Conservation (phyloP, 352 stramenopile species). For the Phytophthora pseudosyringae region DNA sequence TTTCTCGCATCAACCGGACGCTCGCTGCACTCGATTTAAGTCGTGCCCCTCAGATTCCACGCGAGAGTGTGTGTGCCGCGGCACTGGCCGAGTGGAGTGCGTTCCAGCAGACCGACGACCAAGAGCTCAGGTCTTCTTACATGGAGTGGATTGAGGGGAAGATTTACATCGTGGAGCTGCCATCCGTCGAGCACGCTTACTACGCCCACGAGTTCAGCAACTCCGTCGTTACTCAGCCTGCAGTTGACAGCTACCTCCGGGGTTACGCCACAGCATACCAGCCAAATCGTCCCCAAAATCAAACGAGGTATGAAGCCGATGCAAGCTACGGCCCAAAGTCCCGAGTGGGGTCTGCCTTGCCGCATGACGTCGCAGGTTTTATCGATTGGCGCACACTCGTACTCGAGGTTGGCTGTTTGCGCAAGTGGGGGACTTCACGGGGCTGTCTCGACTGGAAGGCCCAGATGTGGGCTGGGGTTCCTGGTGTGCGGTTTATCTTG, state of each 20-base stretch:
- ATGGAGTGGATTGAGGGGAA: conserved; percentile 12
- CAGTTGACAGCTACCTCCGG: not conserved
- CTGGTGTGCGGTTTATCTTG: conserved; percentile 3
- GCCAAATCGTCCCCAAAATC: not conserved
- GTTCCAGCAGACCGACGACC: not conserved
- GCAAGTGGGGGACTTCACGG: not conserved
- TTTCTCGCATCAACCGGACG: too few species aligned
- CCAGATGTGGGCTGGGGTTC: not conserved
- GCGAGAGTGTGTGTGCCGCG: not conserved
- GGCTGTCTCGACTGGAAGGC: conserved; percentile 8
- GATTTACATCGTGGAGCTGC: conserved; percentile 5
- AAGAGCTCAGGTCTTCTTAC: not conserved
- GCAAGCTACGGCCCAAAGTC: not conserved
- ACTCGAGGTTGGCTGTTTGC: not conserved
- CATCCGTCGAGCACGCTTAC: not conserved
- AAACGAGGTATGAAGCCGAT: not conserved
- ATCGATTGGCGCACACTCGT: not conserved
- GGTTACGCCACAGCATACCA: not conserved
- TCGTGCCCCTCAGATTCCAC: too few species aligned
- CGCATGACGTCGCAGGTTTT: not conserved
- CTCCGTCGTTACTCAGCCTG: too few species aligned
- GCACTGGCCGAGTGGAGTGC: not conserved
- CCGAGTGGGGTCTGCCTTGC: not conserved
- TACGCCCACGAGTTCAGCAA: not conserved
- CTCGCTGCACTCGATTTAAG: too few species aligned